Base-by-base conservation (phyloP, 2,329 filamentous ascomycete genomes). In the Ophiocordyceps camponoti-saundersi region DNA sequence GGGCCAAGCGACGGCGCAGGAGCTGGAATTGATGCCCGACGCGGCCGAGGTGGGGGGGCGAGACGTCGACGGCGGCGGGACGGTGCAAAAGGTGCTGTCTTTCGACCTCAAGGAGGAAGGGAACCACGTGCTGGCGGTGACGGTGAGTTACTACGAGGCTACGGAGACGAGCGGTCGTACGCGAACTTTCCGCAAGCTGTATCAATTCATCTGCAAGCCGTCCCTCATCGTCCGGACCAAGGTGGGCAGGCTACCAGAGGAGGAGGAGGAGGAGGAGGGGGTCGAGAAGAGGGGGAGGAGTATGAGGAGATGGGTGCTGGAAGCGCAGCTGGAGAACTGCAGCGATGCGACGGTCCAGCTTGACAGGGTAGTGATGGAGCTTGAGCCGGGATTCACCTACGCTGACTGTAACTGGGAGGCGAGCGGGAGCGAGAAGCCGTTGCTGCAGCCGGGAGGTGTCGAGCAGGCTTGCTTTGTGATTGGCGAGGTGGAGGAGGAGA, bases 261-360 rank as follows among this genome's bases (percentile, higher is more conserved):
- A 47, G 29, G 47, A 48, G 22, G 26, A 49, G 18, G 50, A 51
- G 4, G 23, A 26, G 8, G 8, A 26, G 8, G 23, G 23, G 23
- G 23, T 8, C 23, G 23, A 26, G 8, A 8, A 26, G 23, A 26
- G 23, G 23, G 8, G 23, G 23, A 26, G 5, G 23, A 26, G 23
- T 43, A 48, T 53, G 49, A 52, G 67, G 50, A 60, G 65, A 49
- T 95, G 86, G 75, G 80, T 86, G 15, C 71, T 98, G 45, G 92
- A 98, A 63, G 92, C 90, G 23, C 92, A 98, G 66, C 65, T 98
- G 49, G 92, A 98, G 68, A 98, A 96, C 63, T 85, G 89, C 58
- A 86, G 86, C 44, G 89, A 95, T 60, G 80, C 81, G 42, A 70
- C 80, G 5, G 82, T 96, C 53, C 77, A 85, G 57, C 72, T 98